Conservation (phyloP, 352 stramenopile genomes). For the Elongisporangium undulatum region DNA sequence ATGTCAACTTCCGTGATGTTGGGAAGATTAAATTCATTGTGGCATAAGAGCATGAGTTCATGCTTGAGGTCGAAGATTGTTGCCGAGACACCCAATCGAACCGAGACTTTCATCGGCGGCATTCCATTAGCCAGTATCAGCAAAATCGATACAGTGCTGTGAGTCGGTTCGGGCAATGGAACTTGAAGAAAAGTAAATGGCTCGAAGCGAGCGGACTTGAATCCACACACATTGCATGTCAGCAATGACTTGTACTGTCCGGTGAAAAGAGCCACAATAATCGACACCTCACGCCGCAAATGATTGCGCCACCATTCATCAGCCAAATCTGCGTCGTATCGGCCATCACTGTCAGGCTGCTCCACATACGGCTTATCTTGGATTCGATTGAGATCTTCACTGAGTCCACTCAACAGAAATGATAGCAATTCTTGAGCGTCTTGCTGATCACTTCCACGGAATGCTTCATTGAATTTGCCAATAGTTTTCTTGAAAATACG, state of each 20-base stretch:
- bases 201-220: conserved; percentile 92
- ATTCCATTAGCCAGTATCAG: conserved; percentile 71
- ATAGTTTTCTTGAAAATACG: conserved; percentile 93
- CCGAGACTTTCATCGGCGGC: conserved; percentile 74
- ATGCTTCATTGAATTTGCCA: conserved; percentile 95
- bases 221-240: conserved; percentile 95
- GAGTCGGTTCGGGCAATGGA: conserved; percentile 81
- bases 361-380: conserved; percentile 97
- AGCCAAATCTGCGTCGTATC: conserved; percentile 96
- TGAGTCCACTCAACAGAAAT: conserved; percentile 96
- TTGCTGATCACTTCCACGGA: conserved; percentile 97
- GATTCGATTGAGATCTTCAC: conserved; percentile 98
- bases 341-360: conserved; percentile 96
- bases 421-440: conserved; percentile 97
- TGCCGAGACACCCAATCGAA: conserved; percentile 74
- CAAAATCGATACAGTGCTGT: conserved; percentile 78
- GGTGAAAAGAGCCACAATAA: conserved; percentile 99
- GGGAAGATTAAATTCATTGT: conserved; percentile 62
- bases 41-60: conserved; percentile 75
- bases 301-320: conserved; percentile 99
- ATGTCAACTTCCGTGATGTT: conserved; percentile 70
- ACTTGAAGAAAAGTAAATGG: conserved; percentile 90
- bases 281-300: conserved; percentile 96
- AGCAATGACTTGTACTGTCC: conserved; percentile 98
- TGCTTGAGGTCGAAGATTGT: conserved; percentile 87